Evolutionary conservation across 129 eudicot genomes (phyloP).

Genomic region (Silybum marianum): DNA sequence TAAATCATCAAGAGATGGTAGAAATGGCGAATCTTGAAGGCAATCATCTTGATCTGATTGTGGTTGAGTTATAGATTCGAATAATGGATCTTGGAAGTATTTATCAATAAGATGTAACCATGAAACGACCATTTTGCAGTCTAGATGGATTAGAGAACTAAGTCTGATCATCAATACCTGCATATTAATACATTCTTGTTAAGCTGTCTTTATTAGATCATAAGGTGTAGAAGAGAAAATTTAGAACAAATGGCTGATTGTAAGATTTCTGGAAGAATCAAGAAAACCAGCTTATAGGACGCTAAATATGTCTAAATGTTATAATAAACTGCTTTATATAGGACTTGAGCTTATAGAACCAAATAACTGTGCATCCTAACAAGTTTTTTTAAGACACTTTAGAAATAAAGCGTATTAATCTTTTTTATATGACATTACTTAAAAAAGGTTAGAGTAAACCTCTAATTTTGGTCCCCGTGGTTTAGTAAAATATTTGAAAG

Average conservation of each 20-base stretch:
- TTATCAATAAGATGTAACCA: slow-evolving; percentile 64
- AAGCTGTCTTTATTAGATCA: not conserved
- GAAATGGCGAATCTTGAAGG: slow-evolving; percentile 79
- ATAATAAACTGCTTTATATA: not conserved
- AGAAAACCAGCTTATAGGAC: not conserved
- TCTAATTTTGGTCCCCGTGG: too few relatives aligned
- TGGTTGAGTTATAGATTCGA: slow-evolving; percentile 41
- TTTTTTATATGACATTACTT: not conserved
- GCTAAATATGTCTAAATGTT: not conserved
- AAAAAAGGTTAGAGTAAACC: too few relatives aligned
- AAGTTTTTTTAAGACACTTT: not conserved
- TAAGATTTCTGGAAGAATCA: not conserved
- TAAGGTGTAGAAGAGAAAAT: not conserved
- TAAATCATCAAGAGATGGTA: slow-evolving; percentile 16
- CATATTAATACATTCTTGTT: not conserved
- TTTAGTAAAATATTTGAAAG: too few relatives aligned
- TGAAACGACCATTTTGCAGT: slow-evolving; percentile 29
- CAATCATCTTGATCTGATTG: slow-evolving; percentile 36
- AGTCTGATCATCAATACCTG: slow-evolving; percentile 83
- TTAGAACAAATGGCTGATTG: not conserved
- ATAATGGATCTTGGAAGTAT: slow-evolving; percentile 60
- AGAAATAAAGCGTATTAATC: not conserved
- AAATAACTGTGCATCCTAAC: not conserved
- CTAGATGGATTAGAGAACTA: slow-evolving; percentile 36
- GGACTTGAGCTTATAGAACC: not conserved